These are phyloP conservation scores for Saccharomycopsis crataegensis DNA, from an alignment of 1,139 yeast genomes.

Conservation along the genomic window DNA sequence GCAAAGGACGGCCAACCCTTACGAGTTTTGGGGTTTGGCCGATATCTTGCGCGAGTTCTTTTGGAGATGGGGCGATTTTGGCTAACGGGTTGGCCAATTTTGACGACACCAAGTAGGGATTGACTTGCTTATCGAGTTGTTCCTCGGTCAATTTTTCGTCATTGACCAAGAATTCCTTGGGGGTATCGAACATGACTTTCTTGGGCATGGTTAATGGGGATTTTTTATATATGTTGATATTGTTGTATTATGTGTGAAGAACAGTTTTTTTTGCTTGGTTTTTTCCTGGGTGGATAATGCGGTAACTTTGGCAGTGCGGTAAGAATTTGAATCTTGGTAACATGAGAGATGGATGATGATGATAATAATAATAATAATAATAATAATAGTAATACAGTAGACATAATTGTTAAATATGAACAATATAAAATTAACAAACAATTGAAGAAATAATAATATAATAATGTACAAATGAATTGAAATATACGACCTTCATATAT, in stretches of 20 bases:
- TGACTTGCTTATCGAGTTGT: constrained; percentile 13
- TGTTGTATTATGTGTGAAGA: not conserved
- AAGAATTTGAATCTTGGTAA: too few species aligned
- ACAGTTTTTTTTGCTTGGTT: not conserved
- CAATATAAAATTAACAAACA: not conserved
- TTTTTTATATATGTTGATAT: not conserved
- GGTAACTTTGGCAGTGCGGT: too few species aligned
- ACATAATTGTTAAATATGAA: not conserved
- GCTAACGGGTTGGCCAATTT: not conserved
- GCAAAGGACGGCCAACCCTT: constrained; percentile 36
- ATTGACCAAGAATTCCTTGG: constrained; percentile 11
- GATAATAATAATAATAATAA: not conserved
- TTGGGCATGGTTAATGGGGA: not conserved
- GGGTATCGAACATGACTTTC: constrained; percentile 5
- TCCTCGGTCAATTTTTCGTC: constrained; percentile 13
- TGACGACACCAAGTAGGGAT: constrained; percentile 9
- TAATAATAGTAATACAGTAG: too few species aligned
- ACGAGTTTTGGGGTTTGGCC: constrained; percentile 11
- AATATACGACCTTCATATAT: too few species aligned
- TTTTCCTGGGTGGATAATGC: not conserved
- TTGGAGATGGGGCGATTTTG: constrained; percentile 10
- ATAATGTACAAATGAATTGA: too few species aligned
- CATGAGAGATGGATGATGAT: too few species aligned
- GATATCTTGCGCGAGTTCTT: constrained; percentile 13
- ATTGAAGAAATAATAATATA: not conserved